Conservation (phyloP, 305 asterid species). For the Rubia tinctorum region DNA sequence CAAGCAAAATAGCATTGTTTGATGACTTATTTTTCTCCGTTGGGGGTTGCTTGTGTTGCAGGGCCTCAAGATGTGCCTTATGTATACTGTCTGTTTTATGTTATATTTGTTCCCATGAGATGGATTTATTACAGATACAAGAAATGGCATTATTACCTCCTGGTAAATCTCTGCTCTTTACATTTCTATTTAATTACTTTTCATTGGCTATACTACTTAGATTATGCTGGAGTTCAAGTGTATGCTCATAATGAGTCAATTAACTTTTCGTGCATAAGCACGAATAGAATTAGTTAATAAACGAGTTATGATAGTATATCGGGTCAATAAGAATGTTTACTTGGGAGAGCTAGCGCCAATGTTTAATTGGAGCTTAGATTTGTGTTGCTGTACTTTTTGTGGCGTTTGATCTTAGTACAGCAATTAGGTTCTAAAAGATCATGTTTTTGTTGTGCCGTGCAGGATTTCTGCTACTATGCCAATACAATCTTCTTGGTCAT, state of each 20-base stretch:
- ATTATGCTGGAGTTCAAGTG: not conserved
- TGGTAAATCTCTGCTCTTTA: slow-evolving; percentile 40
- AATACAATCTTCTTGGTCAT: slow-evolving; percentile 80
- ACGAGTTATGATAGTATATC: not conserved
- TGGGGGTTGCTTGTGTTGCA: slow-evolving; percentile 32
- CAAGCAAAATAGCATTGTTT: slow-evolving; percentile 1
- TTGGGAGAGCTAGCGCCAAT: not conserved
- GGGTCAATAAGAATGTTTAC: not conserved
- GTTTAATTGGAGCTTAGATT: not conserved
- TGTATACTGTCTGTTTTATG: slow-evolving; percentile 74
- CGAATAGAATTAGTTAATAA: not conserved
- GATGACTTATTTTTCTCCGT: slow-evolving; percentile 9
- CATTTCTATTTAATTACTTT: not conserved
- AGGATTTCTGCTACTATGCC: slow-evolving; percentile 99
- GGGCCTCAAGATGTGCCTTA: slow-evolving; percentile 97
- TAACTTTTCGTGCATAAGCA: not conserved
- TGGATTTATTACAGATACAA: slow-evolving; percentile 97
- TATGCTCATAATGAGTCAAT: not conserved
- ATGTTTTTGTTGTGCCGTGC: slow-evolving; percentile 26
- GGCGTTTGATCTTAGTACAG: not conserved
- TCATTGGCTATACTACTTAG: not conserved
- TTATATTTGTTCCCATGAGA: slow-evolving; percentile 85
- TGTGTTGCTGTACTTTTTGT: not conserved
- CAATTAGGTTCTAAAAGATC: not conserved
- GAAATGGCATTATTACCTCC: slow-evolving; percentile 96